A percentile compares a stretch with the other conserved stretches of the same genome.
Conservation (phyloP, 2,329 filamentous ascomycete species). For the Epichloe gansuensis region DNA sequence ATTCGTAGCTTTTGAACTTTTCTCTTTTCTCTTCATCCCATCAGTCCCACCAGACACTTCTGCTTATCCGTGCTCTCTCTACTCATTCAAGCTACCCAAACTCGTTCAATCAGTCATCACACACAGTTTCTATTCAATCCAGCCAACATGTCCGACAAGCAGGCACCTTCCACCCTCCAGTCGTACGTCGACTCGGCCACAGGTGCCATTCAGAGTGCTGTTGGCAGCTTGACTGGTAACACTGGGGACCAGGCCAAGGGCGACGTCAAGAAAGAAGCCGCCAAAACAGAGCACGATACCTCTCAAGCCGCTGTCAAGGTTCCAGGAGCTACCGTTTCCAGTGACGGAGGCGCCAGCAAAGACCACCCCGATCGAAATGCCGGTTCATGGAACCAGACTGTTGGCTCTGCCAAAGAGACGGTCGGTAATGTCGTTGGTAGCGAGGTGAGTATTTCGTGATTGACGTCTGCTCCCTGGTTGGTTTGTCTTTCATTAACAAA, state of each 20-base stretch:
- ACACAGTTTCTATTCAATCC: neutral
- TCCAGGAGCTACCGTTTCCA: conserved; percentile 58
- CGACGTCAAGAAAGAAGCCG: conserved; percentile 39
- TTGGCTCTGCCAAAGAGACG: conserved; percentile 76
- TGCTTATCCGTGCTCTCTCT: neutral
- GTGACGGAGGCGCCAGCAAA: conserved; percentile 55
- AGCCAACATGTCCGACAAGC: conserved; percentile 18
- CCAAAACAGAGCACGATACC: conserved; percentile 54
- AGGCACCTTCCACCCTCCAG: conserved; percentile 58
- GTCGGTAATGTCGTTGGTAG: conserved; percentile 64
- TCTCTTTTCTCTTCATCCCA: neutral
- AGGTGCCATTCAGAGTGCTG: conserved; percentile 57
- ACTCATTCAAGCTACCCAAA: neutral
- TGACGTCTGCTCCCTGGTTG: neutral
- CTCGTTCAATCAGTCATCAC: neutral
- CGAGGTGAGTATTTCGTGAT: conserved; percentile 35
- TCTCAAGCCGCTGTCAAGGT: conserved; percentile 65
- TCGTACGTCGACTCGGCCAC: conserved; percentile 63
- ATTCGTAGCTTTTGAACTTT: neutral
- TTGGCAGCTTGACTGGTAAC: conserved; percentile 58
- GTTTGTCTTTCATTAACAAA: conserved; percentile 4
- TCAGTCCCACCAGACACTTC: neutral
- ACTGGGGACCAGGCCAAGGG: neutral
- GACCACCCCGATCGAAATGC: conserved; percentile 61
- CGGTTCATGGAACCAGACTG: conserved; percentile 77